Base-by-base conservation (phyloP, 2,329 filamentous ascomycete genomes). In the Arthrinium phaeospermum region DNA sequence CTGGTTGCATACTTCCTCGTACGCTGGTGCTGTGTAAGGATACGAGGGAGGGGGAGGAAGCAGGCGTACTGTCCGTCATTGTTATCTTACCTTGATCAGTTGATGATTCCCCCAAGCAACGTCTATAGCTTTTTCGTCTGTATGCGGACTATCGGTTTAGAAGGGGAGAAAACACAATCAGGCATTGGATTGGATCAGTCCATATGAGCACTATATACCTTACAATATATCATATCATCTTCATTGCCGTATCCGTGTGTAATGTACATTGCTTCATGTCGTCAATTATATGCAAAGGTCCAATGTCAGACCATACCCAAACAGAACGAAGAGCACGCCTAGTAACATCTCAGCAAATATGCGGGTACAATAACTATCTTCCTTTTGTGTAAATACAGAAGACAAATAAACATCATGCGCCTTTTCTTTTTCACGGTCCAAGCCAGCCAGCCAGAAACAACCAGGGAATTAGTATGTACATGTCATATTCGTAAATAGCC, bases 391-490 rank as follows among this genome's bases (percentile, higher is more conserved):
- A 49, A 45, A 46, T 10, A 46, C 14, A 19, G 30, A 49, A 68
- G 37, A 41, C 12, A 45, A 68, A 68, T 49, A 47, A 46, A 46
- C 67, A 46, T 30, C 8, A 68, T 68, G 67, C 67, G 67, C 67
- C 67, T 46, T 68, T 47, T 34, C 27, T 30, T 68, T 45, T 47
- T 45, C 34, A 41, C 44, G 67, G 67, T 34, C 67, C 67, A 68
- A 68, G 19, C 67, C 67, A 68, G n/a, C 44, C 67, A 46, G 37
- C 10, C 27, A 30, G 27, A 41, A 68, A 64, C n/a, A 61, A 34
- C 57, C 34, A 22, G 45, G 44, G 14, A 49, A 68, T 22, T 46
- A 68, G 41, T 68, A 68, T 46, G 67, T 68, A 68, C 67, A 46
- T 68, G 44, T 37, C 34, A 41, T 67, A 41, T 49, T n/a, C 67